Percentiles rank a stretch among this genome's conserved stretches.
Evolutionary conservation across 1,284 basidiomycete genomes (phyloP).

Genomic region (Ustilago curta): DNA sequence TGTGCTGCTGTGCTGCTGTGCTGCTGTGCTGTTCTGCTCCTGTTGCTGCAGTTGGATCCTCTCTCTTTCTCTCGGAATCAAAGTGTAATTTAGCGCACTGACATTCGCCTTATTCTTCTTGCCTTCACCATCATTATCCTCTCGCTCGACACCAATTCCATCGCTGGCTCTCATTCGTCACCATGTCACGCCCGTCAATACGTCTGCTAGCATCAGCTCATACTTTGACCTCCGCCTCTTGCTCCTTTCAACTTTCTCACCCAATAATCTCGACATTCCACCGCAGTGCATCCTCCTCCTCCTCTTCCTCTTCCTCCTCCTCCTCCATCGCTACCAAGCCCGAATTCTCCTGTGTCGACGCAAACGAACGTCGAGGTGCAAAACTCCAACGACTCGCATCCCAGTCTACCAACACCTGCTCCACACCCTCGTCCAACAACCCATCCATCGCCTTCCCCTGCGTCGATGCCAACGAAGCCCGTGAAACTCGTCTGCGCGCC

Average conservation of each 20-base stretch:
- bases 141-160: not conserved
- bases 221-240: constrained; percentile 3
- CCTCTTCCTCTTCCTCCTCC: constrained; percentile 9
- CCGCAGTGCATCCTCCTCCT: not conserved
- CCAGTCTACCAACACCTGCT: constrained; percentile 17
- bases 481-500: constrained; percentile 53
- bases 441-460: constrained; percentile 61
- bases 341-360: constrained; percentile 65
- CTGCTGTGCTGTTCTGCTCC: too few relatives aligned
- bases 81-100: not conserved
- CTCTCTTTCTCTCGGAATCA: too few relatives aligned
- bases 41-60: too few relatives aligned
- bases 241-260: not conserved
- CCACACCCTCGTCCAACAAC: constrained; percentile 19
- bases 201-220: constrained; percentile 15
- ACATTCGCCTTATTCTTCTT: not conserved
- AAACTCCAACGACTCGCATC: constrained; percentile 42
- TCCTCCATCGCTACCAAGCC: constrained; percentile 17
- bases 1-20: too few relatives aligned
- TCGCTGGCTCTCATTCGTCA: too few relatives aligned
- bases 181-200: constrained; percentile 28
- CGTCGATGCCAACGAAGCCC: constrained; percentile 66
- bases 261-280: not conserved
- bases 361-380: constrained; percentile 61
- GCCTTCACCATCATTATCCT: not conserved